Percentiles rank a stretch among this genome's conserved stretches.
Conservation (phyloP, 495 filamentous ascomycete genomes). For the Letharia lupina region DNA sequence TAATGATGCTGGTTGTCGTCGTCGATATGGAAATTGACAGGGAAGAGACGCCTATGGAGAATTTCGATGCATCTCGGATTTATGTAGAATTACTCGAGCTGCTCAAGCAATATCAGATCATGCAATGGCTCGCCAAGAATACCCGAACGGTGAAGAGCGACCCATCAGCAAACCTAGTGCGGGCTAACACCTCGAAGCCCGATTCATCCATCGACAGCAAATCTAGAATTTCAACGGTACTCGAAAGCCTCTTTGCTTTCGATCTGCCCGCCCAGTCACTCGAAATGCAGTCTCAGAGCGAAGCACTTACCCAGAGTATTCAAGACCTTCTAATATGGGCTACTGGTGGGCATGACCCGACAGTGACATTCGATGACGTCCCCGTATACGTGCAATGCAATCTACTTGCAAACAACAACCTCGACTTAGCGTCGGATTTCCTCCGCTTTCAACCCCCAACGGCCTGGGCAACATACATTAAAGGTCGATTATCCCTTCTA, state of each 20-base stretch:
- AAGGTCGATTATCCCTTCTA: slow-evolving; percentile 69
- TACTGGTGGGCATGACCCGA: slow-evolving; percentile 33
- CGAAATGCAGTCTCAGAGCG: slow-evolving; percentile 37
- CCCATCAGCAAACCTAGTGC: neutral
- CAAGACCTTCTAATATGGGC: slow-evolving; percentile 45
- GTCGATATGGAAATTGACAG: slow-evolving; percentile 69
- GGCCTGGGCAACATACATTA: slow-evolving; percentile 75
- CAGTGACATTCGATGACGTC: slow-evolving; percentile 40
- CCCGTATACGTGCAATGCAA: slow-evolving; percentile 57
- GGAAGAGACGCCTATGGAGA: slow-evolving; percentile 52
- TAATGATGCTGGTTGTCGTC: slow-evolving; percentile 76
- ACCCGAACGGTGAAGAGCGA: slow-evolving; percentile 29
- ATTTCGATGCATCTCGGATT: slow-evolving; percentile 57
- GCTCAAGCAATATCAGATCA: slow-evolving; percentile 65
- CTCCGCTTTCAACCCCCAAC: slow-evolving; percentile 55
- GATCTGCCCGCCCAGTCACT: slow-evolving; percentile 40
- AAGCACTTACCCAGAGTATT: slow-evolving; percentile 41
- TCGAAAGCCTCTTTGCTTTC: slow-evolving; percentile 43
- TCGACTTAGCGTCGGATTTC: slow-evolving; percentile 70
- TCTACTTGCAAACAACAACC: slow-evolving; percentile 57
- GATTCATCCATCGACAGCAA: neutral
- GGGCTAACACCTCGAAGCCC: neutral
- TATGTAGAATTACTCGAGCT: slow-evolving; percentile 58
- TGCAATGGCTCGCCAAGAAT: slow-evolving; percentile 70
- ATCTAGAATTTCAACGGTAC: slow-evolving; percentile 31